Conservation (phyloP, 73 alveolate species). For the Tetrahymena borealis region DNA sequence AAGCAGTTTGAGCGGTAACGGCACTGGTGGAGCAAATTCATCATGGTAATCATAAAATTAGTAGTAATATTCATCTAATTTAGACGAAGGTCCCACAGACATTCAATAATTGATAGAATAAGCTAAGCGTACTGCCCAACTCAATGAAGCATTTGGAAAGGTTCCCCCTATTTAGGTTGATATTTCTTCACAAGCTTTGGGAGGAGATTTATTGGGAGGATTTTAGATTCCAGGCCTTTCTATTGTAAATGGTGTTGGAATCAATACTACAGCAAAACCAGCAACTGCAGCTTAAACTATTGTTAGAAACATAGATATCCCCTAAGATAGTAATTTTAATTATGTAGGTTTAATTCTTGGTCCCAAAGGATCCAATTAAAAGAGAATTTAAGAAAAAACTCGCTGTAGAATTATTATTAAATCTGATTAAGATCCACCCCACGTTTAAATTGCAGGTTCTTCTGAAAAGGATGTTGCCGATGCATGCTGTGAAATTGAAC, state of each 20-base stretch:
- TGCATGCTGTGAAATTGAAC: background rate
- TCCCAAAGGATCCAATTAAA: background rate
- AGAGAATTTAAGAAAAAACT: background rate
- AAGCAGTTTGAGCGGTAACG: background rate
- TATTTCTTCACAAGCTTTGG: background rate
- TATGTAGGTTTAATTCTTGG: background rate
- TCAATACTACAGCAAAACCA: background rate
- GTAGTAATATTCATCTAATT: background rate
- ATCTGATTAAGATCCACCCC: background rate
- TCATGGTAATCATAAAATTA: background rate
- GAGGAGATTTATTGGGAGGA: background rate
- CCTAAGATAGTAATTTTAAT: background rate
- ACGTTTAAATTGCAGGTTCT: background rate
- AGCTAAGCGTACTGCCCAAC: background rate
- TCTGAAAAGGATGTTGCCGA: background rate
- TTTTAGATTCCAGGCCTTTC: background rate
- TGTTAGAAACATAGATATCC: background rate
- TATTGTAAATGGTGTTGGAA: background rate
- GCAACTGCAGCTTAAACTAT: background rate
- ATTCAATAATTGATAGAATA: background rate
- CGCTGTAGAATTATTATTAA: background rate
- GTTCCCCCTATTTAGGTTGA: background rate
- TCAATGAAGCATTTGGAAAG: background rate
- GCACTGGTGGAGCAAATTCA: slow-evolving; percentile 1
- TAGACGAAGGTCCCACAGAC: slow-evolving; percentile 2